Percentiles rank a stretch among this genome's conserved stretches.
Conservation (phyloP, 2,329 filamentous ascomycete genomes). For the Clonostachys byssicola region DNA sequence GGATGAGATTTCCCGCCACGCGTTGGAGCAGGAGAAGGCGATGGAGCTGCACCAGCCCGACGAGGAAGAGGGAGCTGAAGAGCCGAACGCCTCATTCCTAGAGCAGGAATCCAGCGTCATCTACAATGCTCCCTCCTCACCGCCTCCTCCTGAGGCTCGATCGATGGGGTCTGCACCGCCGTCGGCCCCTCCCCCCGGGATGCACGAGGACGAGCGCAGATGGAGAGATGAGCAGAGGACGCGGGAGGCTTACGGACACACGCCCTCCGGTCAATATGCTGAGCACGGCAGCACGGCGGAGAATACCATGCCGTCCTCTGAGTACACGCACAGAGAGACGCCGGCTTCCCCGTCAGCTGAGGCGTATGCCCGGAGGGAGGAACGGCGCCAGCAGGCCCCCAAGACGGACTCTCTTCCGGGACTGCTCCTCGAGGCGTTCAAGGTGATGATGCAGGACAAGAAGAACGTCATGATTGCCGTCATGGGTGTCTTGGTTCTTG, state of each 20-base stretch:
- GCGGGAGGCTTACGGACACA: conserved; percentile 49
- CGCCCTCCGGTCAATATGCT: conserved; percentile 4
- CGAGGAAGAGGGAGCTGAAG: conserved; percentile 21
- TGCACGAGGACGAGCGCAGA: conserved; percentile 24
- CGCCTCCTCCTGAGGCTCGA: background rate
- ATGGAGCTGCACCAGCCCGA: conserved; percentile 27
- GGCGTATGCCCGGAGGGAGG: conserved; percentile 21
- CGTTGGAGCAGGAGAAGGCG: conserved; percentile 36
- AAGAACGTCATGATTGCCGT: conserved; percentile 56
- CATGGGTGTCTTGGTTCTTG: conserved; percentile 47
- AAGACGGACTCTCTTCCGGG: conserved; percentile 43
- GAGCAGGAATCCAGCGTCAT: conserved; percentile 4
- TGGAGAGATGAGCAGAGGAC: conserved; percentile 44
- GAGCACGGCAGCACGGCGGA: conserved; percentile 1
- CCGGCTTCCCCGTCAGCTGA: conserved; percentile 11
- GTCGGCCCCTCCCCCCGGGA: background rate
- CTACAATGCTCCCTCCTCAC: background rate
- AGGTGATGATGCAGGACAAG: conserved; percentile 50
- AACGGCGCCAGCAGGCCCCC: conserved; percentile 4
- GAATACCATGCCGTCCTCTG: conserved; percentile 5
- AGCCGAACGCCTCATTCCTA: conserved; percentile 11
- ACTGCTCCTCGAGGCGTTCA: conserved; percentile 47
- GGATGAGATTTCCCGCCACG: conserved; percentile 55
- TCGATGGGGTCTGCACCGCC: too few species aligned
- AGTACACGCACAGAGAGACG: conserved; percentile 5